phyloP scores from a whole-genome alignment of 257 asterid genomes.

The Solanum microdontum region DNA sequence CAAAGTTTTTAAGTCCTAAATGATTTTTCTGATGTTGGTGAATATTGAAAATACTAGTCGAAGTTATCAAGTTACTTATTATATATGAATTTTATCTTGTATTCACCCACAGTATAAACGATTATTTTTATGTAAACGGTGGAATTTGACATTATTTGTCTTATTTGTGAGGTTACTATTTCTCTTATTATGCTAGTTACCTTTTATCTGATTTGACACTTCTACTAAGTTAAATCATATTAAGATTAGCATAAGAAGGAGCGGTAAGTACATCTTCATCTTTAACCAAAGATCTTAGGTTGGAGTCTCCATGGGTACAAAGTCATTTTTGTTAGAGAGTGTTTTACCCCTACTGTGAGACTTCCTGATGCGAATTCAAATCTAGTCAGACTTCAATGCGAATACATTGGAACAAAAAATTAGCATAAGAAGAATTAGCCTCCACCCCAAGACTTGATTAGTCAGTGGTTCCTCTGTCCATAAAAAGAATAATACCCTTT shows the following conservation, averaged over 20 bases:
- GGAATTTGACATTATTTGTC: background rate
- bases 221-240: background rate
- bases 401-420: too few species aligned
- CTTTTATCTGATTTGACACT: background rate
- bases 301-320: fast-evolving
- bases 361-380: fast-evolving
- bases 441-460: background rate
- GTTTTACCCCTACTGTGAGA: fast-evolving
- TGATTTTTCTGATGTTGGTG: background rate
- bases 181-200: background rate
- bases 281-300: too few species aligned
- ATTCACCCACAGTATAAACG: background rate
- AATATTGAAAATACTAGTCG: background rate
- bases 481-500: background rate
- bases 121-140: background rate
- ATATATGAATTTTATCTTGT: background rate
- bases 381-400: fast-evolving
- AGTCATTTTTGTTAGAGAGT: background rate
- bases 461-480: background rate
- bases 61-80: background rate
- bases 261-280: too few species aligned
- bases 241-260: background rate
- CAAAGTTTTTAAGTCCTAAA: background rate
- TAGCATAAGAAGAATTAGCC: background rate
- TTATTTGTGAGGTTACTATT: background rate